Conservation (phyloP, 768 basidiomycete genomes). For the Lentinula boryana region DNA sequence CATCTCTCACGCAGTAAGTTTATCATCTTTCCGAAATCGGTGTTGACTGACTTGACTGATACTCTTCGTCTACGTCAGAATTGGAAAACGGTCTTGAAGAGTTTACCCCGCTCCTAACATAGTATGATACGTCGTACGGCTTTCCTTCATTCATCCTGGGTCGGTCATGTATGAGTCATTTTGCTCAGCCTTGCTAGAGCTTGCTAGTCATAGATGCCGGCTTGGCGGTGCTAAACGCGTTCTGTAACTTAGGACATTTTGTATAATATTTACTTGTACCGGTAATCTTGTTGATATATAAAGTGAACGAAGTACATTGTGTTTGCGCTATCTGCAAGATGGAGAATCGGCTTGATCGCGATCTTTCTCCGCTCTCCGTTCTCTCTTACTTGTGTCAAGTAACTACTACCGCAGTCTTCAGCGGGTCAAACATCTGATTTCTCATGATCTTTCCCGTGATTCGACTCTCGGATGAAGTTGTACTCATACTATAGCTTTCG, state of each 20-base stretch:
- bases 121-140: neutral
- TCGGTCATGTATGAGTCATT: neutral
- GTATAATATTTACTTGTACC: neutral
- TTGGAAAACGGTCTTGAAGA: conserved; percentile 44
- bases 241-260: neutral
- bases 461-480: neutral
- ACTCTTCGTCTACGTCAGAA: conserved; percentile 23
- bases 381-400: neutral
- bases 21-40: neutral
- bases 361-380: no score
- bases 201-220: neutral
- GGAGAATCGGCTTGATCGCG: neutral
- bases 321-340: neutral
- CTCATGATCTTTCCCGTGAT: neutral
- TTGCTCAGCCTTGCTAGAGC: neutral
- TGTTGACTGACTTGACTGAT: neutral
- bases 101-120: conserved; percentile 19
- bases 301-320: neutral
- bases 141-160: neutral
- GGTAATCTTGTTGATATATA: neutral
- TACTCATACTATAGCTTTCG: neutral
- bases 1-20: conserved; percentile 60
- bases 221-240: neutral
- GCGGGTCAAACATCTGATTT: neutral
- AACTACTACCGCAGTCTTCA: neutral